Base-by-base conservation (phyloP, 805 yeast species). In the Tetrapisispora fleetii region DNA sequence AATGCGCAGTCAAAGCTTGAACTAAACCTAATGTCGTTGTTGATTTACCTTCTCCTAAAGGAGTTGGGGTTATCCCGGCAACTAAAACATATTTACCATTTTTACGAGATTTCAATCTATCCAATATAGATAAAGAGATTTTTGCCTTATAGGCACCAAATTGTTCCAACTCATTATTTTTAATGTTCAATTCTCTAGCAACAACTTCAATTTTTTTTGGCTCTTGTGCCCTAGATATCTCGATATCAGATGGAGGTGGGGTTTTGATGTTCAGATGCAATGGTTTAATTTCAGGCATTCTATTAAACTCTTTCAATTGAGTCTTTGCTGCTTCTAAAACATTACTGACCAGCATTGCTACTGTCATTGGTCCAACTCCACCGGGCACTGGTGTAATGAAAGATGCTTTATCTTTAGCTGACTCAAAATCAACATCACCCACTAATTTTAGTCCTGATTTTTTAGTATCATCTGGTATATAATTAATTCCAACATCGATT, bases 281-380 rank as follows among this genome's bases (percentile, higher is more conserved):
- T 19, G 88, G 85, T 68, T 51, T 69, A 66, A 57, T 77, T 71
- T 61, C 72, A 67, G 61, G 76, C 74, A 59, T 71, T 67, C 67
- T 67, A 48, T 70, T 53, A n/a, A 50, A 50, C 33, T 63, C 62
- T 22, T 58, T 55, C 46, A 66, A 74, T 59, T 75, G 79, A 48
- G 77, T 70, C 58, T 83, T 74, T 19, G 98, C 95, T 46, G 96
- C 87, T 54, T 78, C 75, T 50, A 81, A 73, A 11, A 91, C 91
- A 62, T 93, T 91, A 54, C 83, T 78, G 53, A 90, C 77, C 52
- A 91, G 78, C 96, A 90, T 89, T 38, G 96, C 96, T 43, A 91
- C 97, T 27, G 99, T 91, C 98, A 91, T 91, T 54, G 99, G 99
- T 38, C 99, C 99, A 53, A 91, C 98, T 58, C 98, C 98, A 64